Conservation (phyloP, 202 grass and related monocot genomes). For the Eragrostis tef region DNA sequence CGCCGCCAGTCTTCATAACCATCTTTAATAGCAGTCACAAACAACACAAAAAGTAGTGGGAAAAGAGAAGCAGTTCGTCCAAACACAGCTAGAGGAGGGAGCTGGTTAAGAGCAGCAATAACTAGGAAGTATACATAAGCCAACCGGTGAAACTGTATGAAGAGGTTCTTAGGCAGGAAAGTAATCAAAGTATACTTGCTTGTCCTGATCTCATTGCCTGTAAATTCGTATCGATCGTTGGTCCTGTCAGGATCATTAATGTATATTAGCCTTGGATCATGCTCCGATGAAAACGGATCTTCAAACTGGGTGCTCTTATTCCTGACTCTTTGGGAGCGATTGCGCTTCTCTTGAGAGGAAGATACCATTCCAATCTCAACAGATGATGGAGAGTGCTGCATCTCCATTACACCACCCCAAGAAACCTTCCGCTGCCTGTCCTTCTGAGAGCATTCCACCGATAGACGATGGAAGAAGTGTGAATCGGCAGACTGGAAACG, state of each 20-base stretch:
- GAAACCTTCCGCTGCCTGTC: slow-evolving; percentile 63
- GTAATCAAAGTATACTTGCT: slow-evolving; percentile 99
- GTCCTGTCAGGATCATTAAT: slow-evolving; percentile 94
- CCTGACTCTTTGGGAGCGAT: slow-evolving; percentile 58
- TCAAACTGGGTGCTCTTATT: slow-evolving; percentile 74
- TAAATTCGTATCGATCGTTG: slow-evolving; percentile 95
- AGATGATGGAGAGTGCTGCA: slow-evolving; percentile 65
- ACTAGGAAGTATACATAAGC: slow-evolving; percentile 98
- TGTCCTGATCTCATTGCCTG: slow-evolving; percentile 95
- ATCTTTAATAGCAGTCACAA: slow-evolving; percentile 99
- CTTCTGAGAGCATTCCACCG: slow-evolving; percentile 85
- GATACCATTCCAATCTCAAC: slow-evolving; percentile 60
- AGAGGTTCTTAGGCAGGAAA: slow-evolving; percentile 99
- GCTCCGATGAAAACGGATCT: slow-evolving; percentile 75
- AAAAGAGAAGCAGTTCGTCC: slow-evolving; percentile 97
- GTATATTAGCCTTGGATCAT: slow-evolving; percentile 81
- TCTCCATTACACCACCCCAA: slow-evolving; percentile 79
- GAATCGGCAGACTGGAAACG: slow-evolving; percentile 73
- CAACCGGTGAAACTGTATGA: slow-evolving; percentile 95
- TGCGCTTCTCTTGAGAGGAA: slow-evolving; percentile 67
- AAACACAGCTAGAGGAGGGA: slow-evolving; percentile 98
- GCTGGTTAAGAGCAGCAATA: slow-evolving; percentile 98
- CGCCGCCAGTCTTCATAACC: slow-evolving; percentile 98
- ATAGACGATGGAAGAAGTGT: slow-evolving; percentile 61
- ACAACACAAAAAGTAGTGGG: slow-evolving; percentile 89